phyloP scores from a whole-genome alignment of 2,329 filamentous ascomycete species.

The Fusarium sp. region DNA sequence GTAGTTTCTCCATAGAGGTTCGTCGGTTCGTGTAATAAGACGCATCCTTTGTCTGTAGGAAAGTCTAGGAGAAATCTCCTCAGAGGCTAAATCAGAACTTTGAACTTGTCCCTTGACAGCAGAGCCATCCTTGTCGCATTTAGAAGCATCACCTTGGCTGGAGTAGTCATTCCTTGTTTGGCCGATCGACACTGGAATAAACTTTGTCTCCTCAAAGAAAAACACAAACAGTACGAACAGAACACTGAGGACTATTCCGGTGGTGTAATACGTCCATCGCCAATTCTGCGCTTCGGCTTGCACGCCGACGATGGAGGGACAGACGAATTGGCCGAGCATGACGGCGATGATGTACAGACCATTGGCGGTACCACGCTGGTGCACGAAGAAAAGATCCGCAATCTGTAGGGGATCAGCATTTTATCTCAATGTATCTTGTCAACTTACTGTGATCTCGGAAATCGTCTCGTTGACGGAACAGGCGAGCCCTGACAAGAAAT shows the following conservation, averaged over 20 bases:
- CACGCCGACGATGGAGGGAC: slow-evolving; percentile 48
- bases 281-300: slow-evolving; percentile 41
- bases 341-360: slow-evolving; percentile 50
- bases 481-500: slow-evolving; percentile 51
- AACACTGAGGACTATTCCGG: slow-evolving; percentile 37
- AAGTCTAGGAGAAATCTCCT: not conserved
- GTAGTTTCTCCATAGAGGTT: slow-evolving; percentile 31
- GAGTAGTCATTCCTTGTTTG: not conserved
- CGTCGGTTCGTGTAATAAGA: slow-evolving; percentile 37
- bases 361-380: slow-evolving; percentile 50
- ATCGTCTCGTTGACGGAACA: slow-evolving; percentile 55
- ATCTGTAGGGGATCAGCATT: slow-evolving; percentile 45
- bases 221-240: slow-evolving; percentile 41
- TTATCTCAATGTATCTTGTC: fast-evolving
- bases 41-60: slow-evolving; percentile 30
- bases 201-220: slow-evolving; percentile 50
- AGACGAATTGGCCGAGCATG: slow-evolving; percentile 48
- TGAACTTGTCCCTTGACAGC: not conserved
- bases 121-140: not conserved
- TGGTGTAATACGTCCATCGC: slow-evolving; percentile 45
- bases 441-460: slow-evolving; percentile 53
- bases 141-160: not conserved
- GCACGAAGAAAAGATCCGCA: slow-evolving; percentile 51
- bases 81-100: not conserved
- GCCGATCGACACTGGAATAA: slow-evolving; percentile 30